These are phyloP conservation scores for Yamadazyma mexicana DNA, from an alignment of 1,139 yeast species.

Conservation along the genomic window DNA sequence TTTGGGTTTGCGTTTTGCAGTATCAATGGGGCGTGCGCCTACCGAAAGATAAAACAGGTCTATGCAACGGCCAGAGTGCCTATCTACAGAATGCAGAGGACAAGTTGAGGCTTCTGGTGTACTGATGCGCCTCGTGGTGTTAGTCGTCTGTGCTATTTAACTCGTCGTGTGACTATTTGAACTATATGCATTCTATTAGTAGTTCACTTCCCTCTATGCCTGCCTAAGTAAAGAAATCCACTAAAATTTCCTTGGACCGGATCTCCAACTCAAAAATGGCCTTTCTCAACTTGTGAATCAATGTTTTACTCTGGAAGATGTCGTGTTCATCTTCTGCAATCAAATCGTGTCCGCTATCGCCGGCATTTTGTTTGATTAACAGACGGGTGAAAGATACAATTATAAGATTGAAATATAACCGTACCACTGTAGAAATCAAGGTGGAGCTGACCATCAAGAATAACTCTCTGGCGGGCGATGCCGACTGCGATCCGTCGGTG, in stretches of 20 bases:
- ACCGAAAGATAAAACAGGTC: background rate
- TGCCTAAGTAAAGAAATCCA: constrained; percentile 20
- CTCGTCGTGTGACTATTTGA: too few relatives aligned
- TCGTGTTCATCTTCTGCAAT: constrained; percentile 31
- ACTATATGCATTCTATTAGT: too few relatives aligned
- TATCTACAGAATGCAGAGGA: too few relatives aligned
- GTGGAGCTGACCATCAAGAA: constrained; percentile 64
- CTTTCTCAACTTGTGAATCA: constrained; percentile 23
- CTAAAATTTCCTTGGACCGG: constrained; percentile 29
- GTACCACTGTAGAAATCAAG: constrained; percentile 47
- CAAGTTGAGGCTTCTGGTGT: too few relatives aligned
- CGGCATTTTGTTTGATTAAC: constrained; percentile 35
- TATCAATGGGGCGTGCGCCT: background rate
- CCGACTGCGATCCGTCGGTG: constrained; percentile 52
- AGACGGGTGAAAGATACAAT: constrained; percentile 59
- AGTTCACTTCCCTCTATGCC: too few relatives aligned
- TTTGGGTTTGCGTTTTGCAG: background rate
- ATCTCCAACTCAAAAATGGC: constrained; percentile 30
- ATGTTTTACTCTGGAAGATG: constrained; percentile 21
- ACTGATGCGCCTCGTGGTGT: too few relatives aligned
- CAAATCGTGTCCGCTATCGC: constrained; percentile 16
- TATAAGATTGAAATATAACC: constrained; percentile 68
- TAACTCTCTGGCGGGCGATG: constrained; percentile 70
- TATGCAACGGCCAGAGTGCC: too few relatives aligned
- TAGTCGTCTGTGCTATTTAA: too few relatives aligned